Evolutionary conservation across 1,139 yeast genomes (phyloP).

Genomic region (Suhomyces maxii): DNA sequence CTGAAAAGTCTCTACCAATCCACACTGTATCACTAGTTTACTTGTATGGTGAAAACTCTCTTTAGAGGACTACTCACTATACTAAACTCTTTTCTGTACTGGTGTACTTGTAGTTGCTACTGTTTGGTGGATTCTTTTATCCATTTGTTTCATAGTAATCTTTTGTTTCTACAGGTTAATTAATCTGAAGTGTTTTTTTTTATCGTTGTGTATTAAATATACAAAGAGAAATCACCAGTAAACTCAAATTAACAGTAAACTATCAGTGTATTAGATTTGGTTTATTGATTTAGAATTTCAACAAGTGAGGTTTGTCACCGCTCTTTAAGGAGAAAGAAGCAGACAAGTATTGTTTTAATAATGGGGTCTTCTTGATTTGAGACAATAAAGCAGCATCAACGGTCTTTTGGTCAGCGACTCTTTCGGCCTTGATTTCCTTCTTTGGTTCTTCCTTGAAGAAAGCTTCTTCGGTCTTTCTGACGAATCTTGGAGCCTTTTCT

Average conservation of each 20-base stretch:
- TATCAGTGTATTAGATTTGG: conserved; percentile 8
- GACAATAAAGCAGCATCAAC: conserved; percentile 94
- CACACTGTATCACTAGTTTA: too few species aligned
- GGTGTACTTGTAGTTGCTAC: too few species aligned
- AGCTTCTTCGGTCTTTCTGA: conserved; percentile 87
- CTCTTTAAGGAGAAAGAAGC: conserved; percentile 94
- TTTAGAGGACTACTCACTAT: too few species aligned
- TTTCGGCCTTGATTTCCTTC: conserved; percentile 89
- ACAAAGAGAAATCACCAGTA: conserved; percentile 27
- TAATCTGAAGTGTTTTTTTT: not conserved
- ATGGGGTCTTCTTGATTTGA: conserved; percentile 96
- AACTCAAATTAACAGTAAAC: conserved; percentile 5
- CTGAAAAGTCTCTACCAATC: too few species aligned
- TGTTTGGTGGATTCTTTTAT: too few species aligned
- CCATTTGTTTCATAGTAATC: too few species aligned
- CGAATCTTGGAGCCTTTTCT: conserved; percentile 79
- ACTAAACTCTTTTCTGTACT: too few species aligned
- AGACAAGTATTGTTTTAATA: conserved; percentile 96
- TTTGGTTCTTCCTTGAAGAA: conserved; percentile 90
- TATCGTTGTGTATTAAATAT: conserved; percentile 36
- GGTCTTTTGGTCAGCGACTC: conserved; percentile 96
- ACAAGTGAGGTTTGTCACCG: conserved; percentile 99
- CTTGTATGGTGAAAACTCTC: too few species aligned
- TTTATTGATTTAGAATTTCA: conserved; percentile 73
- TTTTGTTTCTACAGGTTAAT: not conserved